phyloP scores from a whole-genome alignment of 768 basidiomycete species.

The Artomyces pyxidatus region DNA sequence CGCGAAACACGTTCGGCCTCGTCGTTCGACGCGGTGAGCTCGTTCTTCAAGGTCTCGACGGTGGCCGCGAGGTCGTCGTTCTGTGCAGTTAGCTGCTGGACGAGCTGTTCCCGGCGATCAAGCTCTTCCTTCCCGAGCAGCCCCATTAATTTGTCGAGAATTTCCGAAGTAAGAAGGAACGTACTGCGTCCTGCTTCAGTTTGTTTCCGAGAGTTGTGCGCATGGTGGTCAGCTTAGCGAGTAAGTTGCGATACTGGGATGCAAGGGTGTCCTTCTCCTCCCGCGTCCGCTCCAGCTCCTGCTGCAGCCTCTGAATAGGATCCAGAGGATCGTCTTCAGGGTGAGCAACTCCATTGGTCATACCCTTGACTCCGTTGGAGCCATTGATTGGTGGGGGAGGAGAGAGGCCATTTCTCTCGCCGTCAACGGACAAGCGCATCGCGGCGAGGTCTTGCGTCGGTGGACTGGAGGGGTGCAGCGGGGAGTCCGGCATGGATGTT shows the following conservation, averaged over 20 bases:
- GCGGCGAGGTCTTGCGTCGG: conserved; percentile 9
- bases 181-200: conserved; percentile 91
- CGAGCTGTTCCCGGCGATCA: conserved; percentile 80
- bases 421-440: conserved; percentile 22
- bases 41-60: conserved; percentile 71
- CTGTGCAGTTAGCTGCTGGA: conserved; percentile 70
- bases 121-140: conserved; percentile 79
- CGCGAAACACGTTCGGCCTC: conserved; percentile 64
- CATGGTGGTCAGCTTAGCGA: conserved; percentile 90
- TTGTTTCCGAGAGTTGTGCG: conserved; percentile 90
- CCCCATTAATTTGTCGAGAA: conserved; percentile 2
- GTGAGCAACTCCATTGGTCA: conserved; percentile 18
- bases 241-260: conserved; percentile 75
- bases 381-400: conserved; percentile 16
- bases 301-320: conserved; percentile 52
- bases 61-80: conserved; percentile 67
- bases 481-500: not conserved
- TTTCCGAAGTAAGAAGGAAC: conserved; percentile 21
- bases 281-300: conserved; percentile 64
- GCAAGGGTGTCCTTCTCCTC: conserved; percentile 88
- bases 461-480: conserved; percentile 3
- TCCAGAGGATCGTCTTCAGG: conserved; percentile 35
- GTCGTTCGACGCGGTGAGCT: conserved; percentile 66
- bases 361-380: conserved; percentile 19
- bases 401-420: conserved; percentile 17